phyloP scores from a whole-genome alignment of 129 eudicot genomes.

The Helianthus annuus region HanXRQr2.0-SUNRISE NC_035433.2:4118921-4119420 shows the following conservation, averaged over 20 bases:
- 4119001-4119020: constrained; percentile 9
- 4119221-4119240: constrained; percentile 54
- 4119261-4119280: constrained; percentile 66
- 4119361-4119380: constrained; percentile 49
- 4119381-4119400: constrained; percentile 64
- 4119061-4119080: constrained; percentile 14
- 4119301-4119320: constrained; percentile 55
- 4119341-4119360: constrained; percentile 45
- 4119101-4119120: constrained; percentile 25
- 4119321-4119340: constrained; percentile 60
- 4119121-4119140: constrained; percentile 21
- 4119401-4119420: constrained; percentile 55
- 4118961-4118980: too few species aligned
- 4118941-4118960: too few species aligned
- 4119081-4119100: constrained; percentile 25
- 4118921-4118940: neutral
- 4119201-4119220: constrained; percentile 24
- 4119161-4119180: constrained; percentile 23
- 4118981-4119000: neutral
- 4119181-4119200: neutral
- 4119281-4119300: constrained; percentile 71
- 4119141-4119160: constrained; percentile 11
- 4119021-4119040: neutral
- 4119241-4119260: constrained; percentile 54
- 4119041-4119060: neutral